A percentile compares a stretch with the other conserved stretches of the same genome.
Conservation (phyloP, 345 rosid genomes). For the Crucihimalaya himalaica region DNA sequence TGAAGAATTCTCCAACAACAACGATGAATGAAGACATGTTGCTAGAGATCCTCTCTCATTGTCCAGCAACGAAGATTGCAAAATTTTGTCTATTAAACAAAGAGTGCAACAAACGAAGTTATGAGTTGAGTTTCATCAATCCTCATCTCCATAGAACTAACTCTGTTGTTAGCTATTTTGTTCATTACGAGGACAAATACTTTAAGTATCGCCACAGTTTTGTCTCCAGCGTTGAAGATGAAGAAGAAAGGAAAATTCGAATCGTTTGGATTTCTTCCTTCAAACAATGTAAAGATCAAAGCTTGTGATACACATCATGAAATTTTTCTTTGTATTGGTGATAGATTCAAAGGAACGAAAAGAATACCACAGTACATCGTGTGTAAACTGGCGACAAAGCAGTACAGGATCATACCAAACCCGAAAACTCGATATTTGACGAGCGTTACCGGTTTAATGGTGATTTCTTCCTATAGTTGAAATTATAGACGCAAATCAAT, state of each 20-base stretch:
- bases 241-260: background rate
- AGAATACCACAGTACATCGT: slow-evolving; percentile 17
- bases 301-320: slow-evolving; percentile 33
- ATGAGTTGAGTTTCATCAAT: slow-evolving; percentile 15
- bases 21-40: slow-evolving; percentile 14
- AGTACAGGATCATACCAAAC: slow-evolving; percentile 25
- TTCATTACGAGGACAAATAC: background rate
- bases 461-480: background rate
- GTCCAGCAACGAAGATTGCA: background rate
- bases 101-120: slow-evolving; percentile 23
- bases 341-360: background rate
- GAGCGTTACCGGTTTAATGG: slow-evolving; percentile 10
- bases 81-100: slow-evolving; percentile 20
- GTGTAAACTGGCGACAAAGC: slow-evolving; percentile 31
- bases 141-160: background rate
- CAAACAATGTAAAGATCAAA: background rate
- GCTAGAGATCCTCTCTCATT: slow-evolving; percentile 14
- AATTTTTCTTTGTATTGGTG: slow-evolving; percentile 6
- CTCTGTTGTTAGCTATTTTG: slow-evolving; percentile 23
- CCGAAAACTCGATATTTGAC: slow-evolving; percentile 23
- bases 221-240: background rate
- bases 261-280: slow-evolving; percentile 28
- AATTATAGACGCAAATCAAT: no score
- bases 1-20: background rate
- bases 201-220: background rate